Base-by-base conservation (phyloP, 1,139 yeast genomes). In the Blastobotrys aristatus region DNA sequence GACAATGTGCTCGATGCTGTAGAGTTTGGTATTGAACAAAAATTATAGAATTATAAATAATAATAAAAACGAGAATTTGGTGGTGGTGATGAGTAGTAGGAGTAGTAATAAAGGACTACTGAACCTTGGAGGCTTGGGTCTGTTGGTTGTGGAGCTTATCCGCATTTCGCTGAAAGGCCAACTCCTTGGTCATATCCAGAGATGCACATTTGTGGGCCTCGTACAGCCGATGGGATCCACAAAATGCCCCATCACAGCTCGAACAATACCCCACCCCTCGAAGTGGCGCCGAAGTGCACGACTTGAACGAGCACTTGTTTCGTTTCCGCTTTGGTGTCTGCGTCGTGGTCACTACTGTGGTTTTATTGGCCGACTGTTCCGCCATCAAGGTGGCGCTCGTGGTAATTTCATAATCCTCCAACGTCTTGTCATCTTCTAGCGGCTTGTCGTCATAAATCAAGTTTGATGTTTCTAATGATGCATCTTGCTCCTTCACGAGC, bases 231-330 rank as follows among this genome's bases (percentile, higher is more conserved):
- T 88, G 97, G 61, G 84, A 84, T 35, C 94, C 85, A 67, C 97
- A 88, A 65, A 80, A 88, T 62, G 83, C 84, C 40, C 96, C 95
- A 46, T 80, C 80, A 65, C 96, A 89, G 62, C 82, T 86, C 50
- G 81, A 77, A 66, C 97, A 89, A 65, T 84, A 89, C 35, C 96
- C 96, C 34, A 86, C 94, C 70, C 88, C 84, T 54, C 95, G 77
- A 50, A 87, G 75, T 1, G 92, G 88, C 3, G 79, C 72, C 14
- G 84, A 75, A 29, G 75, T 71, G 66, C 96, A 88, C 39, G 71
- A 65, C 42, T 69, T 69, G 66, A 80, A 80, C 22, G 81, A 71
- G 65, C 96, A 87, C 50, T 76, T 73, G 64, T 75, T 75, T 67
- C 82, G 80, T 68, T 79, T 67, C 62, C 76, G 77, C 58, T 67